These are phyloP conservation scores for Pleurotus sapidus DNA, from an alignment of 768 basidiomycete species.

Conservation along the genomic window DNA sequence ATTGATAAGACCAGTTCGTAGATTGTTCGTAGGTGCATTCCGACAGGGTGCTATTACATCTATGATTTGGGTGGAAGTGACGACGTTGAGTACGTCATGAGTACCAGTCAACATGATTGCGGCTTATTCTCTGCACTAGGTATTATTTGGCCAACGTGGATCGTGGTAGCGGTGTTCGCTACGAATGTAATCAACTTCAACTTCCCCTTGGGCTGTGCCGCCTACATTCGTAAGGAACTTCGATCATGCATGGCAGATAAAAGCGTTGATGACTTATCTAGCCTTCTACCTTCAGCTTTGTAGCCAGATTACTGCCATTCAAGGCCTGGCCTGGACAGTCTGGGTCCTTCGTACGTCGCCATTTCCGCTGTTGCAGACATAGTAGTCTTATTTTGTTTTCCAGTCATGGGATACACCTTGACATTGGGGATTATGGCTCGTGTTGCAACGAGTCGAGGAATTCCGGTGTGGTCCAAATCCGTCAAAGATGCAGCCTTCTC, in stretches of 20 bases:
- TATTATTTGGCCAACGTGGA: not conserved
- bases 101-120: not conserved
- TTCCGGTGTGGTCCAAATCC: not conserved
- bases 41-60: not conserved
- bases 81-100: not conserved
- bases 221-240: constrained; percentile 1
- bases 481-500: not conserved
- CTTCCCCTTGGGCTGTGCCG: constrained; percentile 1
- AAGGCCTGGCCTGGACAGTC: not conserved
- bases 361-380: not conserved
- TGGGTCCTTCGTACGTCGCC: not conserved
- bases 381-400: no score
- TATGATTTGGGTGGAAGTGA: constrained; percentile 1
- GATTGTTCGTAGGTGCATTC: not conserved
- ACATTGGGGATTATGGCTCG: not conserved
- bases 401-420: not conserved
- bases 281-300: constrained; percentile 1
- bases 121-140: not conserved
- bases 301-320: not conserved
- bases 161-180: not conserved
- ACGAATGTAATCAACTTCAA: not conserved
- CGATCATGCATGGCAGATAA: not conserved
- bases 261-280: not conserved
- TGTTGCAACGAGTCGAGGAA: constrained; percentile 2
- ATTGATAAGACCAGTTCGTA: not conserved